Percentiles rank a stretch among this genome's conserved stretches.
Evolutionary conservation across 768 basidiomycete genomes (phyloP).

Genomic region (Lentinula edodes): DNA sequence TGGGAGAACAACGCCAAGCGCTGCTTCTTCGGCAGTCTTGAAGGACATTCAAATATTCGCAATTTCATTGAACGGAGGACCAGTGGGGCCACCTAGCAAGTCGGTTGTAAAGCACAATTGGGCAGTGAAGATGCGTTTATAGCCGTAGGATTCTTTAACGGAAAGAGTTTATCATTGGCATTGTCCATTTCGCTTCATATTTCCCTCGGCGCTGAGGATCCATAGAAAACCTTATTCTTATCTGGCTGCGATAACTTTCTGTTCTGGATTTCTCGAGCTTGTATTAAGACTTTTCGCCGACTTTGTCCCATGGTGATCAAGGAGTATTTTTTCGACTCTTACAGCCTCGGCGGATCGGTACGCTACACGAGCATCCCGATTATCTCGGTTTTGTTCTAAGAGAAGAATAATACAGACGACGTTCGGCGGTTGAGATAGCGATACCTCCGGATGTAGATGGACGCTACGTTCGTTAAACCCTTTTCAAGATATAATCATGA

Average conservation of each 20-base stretch:
- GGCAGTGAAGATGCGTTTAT: too few relatives aligned
- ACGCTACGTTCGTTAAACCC: too few relatives aligned
- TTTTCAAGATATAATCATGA: not conserved
- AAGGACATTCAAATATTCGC: constrained; percentile 74
- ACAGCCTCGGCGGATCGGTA: not conserved
- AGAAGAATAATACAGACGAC: too few relatives aligned
- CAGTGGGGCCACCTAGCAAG: not conserved
- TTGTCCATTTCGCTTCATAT: not conserved
- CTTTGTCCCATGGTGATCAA: not conserved
- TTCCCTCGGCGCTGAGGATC: not conserved
- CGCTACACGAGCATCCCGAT: not conserved
- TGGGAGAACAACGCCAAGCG: constrained; percentile 75
- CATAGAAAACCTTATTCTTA: not conserved
- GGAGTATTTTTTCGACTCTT: not conserved
- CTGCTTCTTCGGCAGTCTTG: constrained; percentile 78
- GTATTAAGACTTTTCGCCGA: not conserved
- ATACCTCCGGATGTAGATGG: not conserved
- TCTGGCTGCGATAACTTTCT: not conserved
- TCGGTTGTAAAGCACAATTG: not conserved
- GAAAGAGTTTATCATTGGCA: not conserved
- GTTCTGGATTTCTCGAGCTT: not conserved
- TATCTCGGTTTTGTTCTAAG: not conserved
- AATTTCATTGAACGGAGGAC: constrained; percentile 73
- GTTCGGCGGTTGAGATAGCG: too few relatives aligned
- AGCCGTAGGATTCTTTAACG: not conserved